Base-by-base conservation (phyloP, 2,329 filamentous ascomycete genomes). In the Aspergillus pseudonomiae region DNA sequence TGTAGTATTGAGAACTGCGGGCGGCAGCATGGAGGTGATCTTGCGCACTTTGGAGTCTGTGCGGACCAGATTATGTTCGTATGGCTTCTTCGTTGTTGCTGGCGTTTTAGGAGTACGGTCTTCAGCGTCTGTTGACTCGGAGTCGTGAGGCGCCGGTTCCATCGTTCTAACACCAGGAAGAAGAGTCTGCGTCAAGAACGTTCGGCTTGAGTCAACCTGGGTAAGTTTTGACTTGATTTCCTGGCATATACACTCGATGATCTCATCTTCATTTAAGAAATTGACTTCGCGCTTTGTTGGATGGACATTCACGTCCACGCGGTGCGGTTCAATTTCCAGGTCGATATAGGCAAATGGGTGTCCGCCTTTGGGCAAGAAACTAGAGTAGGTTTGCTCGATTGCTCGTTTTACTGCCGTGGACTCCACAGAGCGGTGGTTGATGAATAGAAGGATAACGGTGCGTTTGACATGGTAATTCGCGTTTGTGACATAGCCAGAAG, bases 251-350 rank as follows among this genome's bases (percentile, higher is more conserved):
- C 87, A 86, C 67, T 95, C 91, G 54, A 95, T 91, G 53, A 99
- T 96, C 70, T 99, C 95, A 67, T 99, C 95, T 75, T 99, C 95
- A 65, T 98, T 97, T 26, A 99, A 84, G 71, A 99, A 98, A 73
- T 98, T 95, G 24, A 99, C 95, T 75, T 99, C 94, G 57, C 93
- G 86, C 77, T 99, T 99, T 0, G 95, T 99, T 0, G 95, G 95
- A 77, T 99, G 95, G 0, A 99, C 91, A 70, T 99, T 99, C 74
- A 99, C 96, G 76, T 99, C 95, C 4, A 99, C 93, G 59, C 94
- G 86, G 30, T 91, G 88, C 1, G 95, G 94, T 70, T 98, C 94
- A 62, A 99, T 96, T 64, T 97, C 91, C 2, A 99, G 84, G 73
- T 90, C 95, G 30, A 99, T 84, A 74, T 99, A 99, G 62, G 94